Evolutionary conservation across 2,329 filamentous ascomycete genomes (phyloP).

Genomic region (Piedraia hortae): DNA sequence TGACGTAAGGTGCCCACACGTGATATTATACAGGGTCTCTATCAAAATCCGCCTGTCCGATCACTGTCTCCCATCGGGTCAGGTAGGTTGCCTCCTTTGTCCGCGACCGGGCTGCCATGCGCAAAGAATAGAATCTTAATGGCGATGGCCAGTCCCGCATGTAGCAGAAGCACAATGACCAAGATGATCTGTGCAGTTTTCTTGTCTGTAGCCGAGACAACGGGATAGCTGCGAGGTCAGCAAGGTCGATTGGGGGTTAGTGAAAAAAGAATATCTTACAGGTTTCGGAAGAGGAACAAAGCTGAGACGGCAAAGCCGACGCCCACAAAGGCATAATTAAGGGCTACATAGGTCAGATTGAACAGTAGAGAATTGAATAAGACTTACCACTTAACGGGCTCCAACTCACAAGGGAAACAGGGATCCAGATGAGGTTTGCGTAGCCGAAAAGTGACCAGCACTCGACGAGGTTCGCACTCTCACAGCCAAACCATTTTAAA

Average conservation of each 20-base stretch:
- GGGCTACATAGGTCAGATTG: conserved; percentile 15
- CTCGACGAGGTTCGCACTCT: conserved; percentile 77
- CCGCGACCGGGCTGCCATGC: conserved; percentile 15
- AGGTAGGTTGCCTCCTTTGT: conserved; percentile 1
- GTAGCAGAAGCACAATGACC: conserved; percentile 55
- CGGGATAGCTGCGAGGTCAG: conserved; percentile 25
- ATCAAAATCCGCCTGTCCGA: too few relatives aligned
- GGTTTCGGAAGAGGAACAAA: conserved; percentile 56
- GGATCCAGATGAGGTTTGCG: conserved; percentile 90
- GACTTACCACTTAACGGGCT: conserved; percentile 39
- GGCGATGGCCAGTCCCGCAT: conserved; percentile 69
- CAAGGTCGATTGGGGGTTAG: conserved; percentile 1
- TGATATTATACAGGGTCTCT: too few relatives aligned
- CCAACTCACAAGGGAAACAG: conserved; percentile 76
- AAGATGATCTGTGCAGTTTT: conserved; percentile 76
- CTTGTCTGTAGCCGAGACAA: conserved; percentile 73
- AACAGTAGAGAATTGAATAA: neutral
- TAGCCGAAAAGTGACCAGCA: conserved; percentile 93
- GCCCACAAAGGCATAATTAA: conserved; percentile 86
- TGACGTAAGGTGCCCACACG: too few relatives aligned
- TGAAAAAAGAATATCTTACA: conserved; percentile 23
- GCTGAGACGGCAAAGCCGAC: conserved; percentile 65
- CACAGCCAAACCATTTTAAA: conserved; percentile 83
- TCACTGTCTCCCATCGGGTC: conserved; percentile 3
- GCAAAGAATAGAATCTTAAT: conserved; percentile 97